A percentile compares a stretch with the other conserved stretches of the same genome.
These are phyloP conservation scores for Salix dunnii DNA, from an alignment of 345 rosid species.

Conservation along the genomic window DNA sequence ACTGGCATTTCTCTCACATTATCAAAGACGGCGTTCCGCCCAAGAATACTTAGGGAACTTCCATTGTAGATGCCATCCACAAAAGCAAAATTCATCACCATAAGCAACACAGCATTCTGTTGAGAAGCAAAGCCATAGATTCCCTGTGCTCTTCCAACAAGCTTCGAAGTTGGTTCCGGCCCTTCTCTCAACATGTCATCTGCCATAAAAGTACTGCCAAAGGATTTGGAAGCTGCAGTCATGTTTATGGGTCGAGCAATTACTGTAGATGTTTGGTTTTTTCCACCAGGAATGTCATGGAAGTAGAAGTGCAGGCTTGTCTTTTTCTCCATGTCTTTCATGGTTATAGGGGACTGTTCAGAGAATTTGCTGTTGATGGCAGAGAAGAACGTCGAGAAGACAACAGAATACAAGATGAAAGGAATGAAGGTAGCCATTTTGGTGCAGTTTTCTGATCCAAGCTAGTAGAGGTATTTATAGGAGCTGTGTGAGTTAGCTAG, in stretches of 20 bases:
- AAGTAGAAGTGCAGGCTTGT: constrained; percentile 21
- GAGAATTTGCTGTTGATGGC: constrained; percentile 5
- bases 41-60: constrained; percentile 13
- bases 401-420: not conserved
- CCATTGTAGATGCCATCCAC: constrained; percentile 14
- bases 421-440: constrained; percentile 7
- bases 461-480: constrained; percentile 5
- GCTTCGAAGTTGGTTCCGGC: constrained; percentile 30
- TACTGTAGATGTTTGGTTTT: constrained; percentile 9
- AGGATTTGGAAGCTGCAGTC: not conserved
- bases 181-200: constrained; percentile 33
- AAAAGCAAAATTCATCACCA: constrained; percentile 10
- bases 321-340: constrained; percentile 9
- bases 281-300: not conserved
- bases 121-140: constrained; percentile 24
- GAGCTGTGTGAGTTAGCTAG: not conserved
- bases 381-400: constrained; percentile 5
- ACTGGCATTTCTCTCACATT: constrained; percentile 22
- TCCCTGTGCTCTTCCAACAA: constrained; percentile 41
- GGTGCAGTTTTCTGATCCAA: not conserved
- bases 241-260: not conserved
- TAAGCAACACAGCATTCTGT: not conserved
- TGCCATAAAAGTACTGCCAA: constrained; percentile 22
- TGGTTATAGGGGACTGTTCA: constrained; percentile 13
- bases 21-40: not conserved